These are phyloP conservation scores for Bruguiera hainesii DNA, from an alignment of 441 rosid species.

Conservation along the genomic window DNA sequence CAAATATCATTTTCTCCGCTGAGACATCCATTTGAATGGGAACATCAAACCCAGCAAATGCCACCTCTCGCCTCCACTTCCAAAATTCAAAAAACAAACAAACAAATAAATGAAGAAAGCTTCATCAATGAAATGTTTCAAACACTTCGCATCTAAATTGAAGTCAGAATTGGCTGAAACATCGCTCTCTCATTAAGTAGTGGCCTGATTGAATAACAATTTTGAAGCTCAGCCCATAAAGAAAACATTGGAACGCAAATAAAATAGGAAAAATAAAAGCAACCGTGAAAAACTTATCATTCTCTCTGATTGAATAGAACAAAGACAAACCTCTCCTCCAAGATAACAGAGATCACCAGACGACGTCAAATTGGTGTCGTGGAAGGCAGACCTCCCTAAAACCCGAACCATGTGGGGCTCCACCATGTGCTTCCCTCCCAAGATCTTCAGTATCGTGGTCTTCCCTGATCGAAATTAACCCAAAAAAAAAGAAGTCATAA, in stretches of 20 bases:
- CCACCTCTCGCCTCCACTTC: constrained; percentile 96
- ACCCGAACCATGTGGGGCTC: constrained; percentile 91
- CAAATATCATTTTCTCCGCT: constrained; percentile 81
- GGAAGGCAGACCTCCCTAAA: constrained; percentile 82
- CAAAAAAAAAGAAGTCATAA: neutral
- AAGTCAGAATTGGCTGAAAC: too few species aligned
- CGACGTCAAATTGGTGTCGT: constrained; percentile 72
- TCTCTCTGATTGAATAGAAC: neutral
- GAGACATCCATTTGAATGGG: constrained; percentile 94
- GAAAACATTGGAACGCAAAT: too few species aligned
- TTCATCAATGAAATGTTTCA: too few species aligned
- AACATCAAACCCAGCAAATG: constrained; percentile 94
- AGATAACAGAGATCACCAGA: constrained; percentile 89
- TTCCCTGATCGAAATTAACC: constrained; percentile 43
- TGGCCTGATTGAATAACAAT: too few species aligned
- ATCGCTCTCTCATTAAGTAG: too few species aligned
- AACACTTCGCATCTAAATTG: too few species aligned
- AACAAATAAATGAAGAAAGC: neutral
- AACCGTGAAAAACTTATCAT: neutral
- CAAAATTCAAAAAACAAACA: constrained; percentile 4
- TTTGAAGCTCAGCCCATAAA: too few species aligned
- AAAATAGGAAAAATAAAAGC: neutral
- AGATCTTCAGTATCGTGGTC: constrained; percentile 85
- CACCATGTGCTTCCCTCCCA: constrained; percentile 97
- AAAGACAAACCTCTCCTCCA: constrained; percentile 72